Evolutionary conservation across 148 eudicot genomes (phyloP).

Genomic region (Rhododendron simsii): DNA sequence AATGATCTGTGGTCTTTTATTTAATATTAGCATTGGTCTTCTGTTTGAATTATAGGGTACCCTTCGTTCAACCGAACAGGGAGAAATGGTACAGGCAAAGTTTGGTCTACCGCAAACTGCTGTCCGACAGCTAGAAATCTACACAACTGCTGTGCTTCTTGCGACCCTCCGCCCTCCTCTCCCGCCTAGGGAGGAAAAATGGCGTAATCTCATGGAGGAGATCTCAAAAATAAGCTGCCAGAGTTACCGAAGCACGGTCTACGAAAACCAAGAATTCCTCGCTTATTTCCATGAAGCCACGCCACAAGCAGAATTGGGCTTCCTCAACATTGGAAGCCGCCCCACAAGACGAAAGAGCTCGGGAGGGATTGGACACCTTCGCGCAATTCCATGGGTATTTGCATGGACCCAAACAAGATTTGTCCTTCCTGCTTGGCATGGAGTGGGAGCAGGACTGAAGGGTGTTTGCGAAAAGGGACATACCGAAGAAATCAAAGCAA

Average conservation of each 20-base stretch:
- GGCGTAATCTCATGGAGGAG: slow-evolving; percentile 84
- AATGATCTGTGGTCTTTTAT: background rate
- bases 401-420: slow-evolving; percentile 94
- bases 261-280: slow-evolving; percentile 81
- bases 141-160: slow-evolving; percentile 81
- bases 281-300: slow-evolving; percentile 91
- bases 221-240: slow-evolving; percentile 68
- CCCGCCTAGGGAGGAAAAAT: slow-evolving; percentile 74
- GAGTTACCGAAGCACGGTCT: slow-evolving; percentile 62
- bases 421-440: slow-evolving; percentile 91
- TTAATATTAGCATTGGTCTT: background rate
- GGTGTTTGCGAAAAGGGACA: slow-evolving; percentile 70
- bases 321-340: slow-evolving; percentile 88
- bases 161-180: slow-evolving; percentile 82
- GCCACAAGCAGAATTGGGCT: slow-evolving; percentile 82
- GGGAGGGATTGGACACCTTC: slow-evolving; percentile 60
- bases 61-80: slow-evolving; percentile 84
- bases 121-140: slow-evolving; percentile 70
- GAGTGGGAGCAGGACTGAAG: slow-evolving; percentile 79
- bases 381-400: slow-evolving; percentile 91
- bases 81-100: slow-evolving; percentile 97
- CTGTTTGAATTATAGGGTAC: slow-evolving; percentile 54
- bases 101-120: slow-evolving; percentile 86
- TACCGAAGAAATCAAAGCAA: slow-evolving; percentile 57
- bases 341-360: slow-evolving; percentile 69